Conservation (phyloP, 371 early-diverging fungal genomes). For the Dichotomocladium elegans region DNA sequence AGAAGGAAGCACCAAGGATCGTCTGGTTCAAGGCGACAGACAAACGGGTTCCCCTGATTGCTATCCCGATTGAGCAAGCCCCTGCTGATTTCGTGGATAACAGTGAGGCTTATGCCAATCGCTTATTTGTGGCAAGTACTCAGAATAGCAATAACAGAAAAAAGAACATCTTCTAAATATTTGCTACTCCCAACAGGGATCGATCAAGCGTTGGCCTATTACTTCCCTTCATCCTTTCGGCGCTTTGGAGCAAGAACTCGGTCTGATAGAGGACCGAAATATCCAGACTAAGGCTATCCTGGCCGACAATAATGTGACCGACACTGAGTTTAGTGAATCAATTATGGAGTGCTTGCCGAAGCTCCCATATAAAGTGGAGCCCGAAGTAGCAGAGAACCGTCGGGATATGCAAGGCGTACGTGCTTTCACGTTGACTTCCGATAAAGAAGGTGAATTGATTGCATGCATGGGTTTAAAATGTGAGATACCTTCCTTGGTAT, state of each 20-base stretch:
- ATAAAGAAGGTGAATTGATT: not conserved
- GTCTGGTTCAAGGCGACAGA: slow-evolving; percentile 88
- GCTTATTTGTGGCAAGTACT: slow-evolving; percentile 38
- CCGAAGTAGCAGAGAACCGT: slow-evolving; percentile 56
- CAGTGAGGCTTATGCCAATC: slow-evolving; percentile 49
- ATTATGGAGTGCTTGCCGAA: slow-evolving; percentile 64
- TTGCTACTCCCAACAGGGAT: slow-evolving; percentile 36
- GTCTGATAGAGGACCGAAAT: slow-evolving; percentile 62
- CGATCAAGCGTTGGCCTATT: slow-evolving; percentile 68
- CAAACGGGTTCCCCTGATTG: slow-evolving; percentile 75
- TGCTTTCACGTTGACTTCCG: slow-evolving; percentile 88
- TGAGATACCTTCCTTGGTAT: not conserved
- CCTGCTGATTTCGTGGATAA: slow-evolving; percentile 65
- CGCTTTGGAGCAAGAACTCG: slow-evolving; percentile 54
- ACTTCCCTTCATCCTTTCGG: slow-evolving; percentile 69
- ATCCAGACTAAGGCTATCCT: slow-evolving; percentile 68
- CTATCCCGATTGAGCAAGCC: slow-evolving; percentile 69
- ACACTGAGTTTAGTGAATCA: slow-evolving; percentile 52
- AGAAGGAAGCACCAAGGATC: slow-evolving; percentile 46
- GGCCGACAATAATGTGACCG: slow-evolving; percentile 56
- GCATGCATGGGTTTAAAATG: not conserved
- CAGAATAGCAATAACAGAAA: not conserved
- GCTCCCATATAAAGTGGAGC: slow-evolving; percentile 62
- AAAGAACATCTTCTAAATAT: not conserved
- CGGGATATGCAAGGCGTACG: slow-evolving; percentile 66